Conservation (phyloP, 2,329 filamentous ascomycete genomes). For the Fusarium sp. region DNA sequence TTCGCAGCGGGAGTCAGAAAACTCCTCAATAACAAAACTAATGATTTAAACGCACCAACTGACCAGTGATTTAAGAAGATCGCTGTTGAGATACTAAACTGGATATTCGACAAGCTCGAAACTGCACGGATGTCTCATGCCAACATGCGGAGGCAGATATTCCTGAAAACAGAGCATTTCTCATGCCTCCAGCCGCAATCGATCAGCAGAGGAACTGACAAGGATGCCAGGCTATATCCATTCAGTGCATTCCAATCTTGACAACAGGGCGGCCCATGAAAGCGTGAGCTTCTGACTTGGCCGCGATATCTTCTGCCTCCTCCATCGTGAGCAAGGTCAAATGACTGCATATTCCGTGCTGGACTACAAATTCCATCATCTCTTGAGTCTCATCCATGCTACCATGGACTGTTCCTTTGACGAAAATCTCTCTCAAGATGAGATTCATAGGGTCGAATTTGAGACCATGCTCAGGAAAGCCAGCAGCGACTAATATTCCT, state of each 20-base stretch:
- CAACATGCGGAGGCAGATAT: neutral
- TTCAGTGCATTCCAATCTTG: neutral
- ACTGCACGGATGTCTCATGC: neutral
- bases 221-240: neutral
- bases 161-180: neutral
- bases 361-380: slow-evolving; percentile 18
- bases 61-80: neutral
- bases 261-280: slow-evolving; percentile 20
- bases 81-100: neutral
- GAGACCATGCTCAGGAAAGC: slow-evolving; percentile 25
- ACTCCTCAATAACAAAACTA: slow-evolving; percentile 10
- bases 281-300: neutral
- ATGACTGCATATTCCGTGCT: slow-evolving; percentile 21
- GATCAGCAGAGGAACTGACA: too few relatives aligned
- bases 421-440: slow-evolving; percentile 14
- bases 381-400: slow-evolving; percentile 20
- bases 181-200: neutral
- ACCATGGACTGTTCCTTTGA: slow-evolving; percentile 25
- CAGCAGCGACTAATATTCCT: slow-evolving; percentile 15
- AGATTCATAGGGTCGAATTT: slow-evolving; percentile 32
- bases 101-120: neutral
- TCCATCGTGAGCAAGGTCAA: slow-evolving; percentile 20
- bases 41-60: neutral
- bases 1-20: neutral
- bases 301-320: slow-evolving; percentile 18